Evolutionary conservation across 768 basidiomycete genomes (phyloP).

Genomic region (Pleurotus citrinopileatus): DNA sequence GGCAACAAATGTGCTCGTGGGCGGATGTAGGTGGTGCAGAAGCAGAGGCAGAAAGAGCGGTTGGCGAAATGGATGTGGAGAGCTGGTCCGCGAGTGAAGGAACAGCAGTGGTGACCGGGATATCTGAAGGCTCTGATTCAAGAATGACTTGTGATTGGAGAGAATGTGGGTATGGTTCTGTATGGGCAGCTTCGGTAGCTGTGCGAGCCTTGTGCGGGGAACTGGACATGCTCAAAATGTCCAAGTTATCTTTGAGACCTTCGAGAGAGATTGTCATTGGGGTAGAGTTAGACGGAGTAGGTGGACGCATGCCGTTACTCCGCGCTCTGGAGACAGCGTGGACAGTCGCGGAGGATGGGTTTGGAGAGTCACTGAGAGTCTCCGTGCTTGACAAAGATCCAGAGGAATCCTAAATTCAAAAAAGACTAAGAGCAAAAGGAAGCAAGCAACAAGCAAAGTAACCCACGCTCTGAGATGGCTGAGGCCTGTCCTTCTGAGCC

Average conservation of each 20-base stretch:
- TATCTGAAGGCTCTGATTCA: not conserved
- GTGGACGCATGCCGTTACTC: slow-evolving; percentile 12
- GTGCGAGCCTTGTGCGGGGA: slow-evolving; percentile 2
- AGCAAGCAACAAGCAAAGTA: not conserved
- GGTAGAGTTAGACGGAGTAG: slow-evolving; percentile 15
- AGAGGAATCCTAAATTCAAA: not conserved
- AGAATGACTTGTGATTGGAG: slow-evolving; percentile 22
- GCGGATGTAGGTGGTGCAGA: slow-evolving; percentile 45
- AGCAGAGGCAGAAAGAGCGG: slow-evolving; percentile 17
- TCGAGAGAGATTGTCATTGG: slow-evolving; percentile 50
- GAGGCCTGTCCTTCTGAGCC: slow-evolving; percentile 27
- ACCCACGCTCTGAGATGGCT: slow-evolving; percentile 18
- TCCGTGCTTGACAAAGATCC: not conserved
- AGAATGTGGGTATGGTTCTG: slow-evolving; percentile 23
- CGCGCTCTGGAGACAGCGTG: slow-evolving; percentile 8
- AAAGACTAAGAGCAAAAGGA: too few relatives aligned
- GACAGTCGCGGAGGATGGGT: not conserved
- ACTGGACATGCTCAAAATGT: slow-evolving; percentile 15
- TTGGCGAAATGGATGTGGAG: not conserved
- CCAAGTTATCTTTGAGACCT: slow-evolving; percentile 38
- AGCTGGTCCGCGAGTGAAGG: not conserved
- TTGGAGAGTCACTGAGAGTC: not conserved
- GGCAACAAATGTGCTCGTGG: slow-evolving; percentile 42
- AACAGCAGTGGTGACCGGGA: slow-evolving; percentile 11
- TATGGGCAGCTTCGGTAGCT: not conserved